These are phyloP conservation scores for Trichothecium roseum DNA, from an alignment of 2,329 filamentous ascomycete species.

Conservation along the genomic window DNA sequence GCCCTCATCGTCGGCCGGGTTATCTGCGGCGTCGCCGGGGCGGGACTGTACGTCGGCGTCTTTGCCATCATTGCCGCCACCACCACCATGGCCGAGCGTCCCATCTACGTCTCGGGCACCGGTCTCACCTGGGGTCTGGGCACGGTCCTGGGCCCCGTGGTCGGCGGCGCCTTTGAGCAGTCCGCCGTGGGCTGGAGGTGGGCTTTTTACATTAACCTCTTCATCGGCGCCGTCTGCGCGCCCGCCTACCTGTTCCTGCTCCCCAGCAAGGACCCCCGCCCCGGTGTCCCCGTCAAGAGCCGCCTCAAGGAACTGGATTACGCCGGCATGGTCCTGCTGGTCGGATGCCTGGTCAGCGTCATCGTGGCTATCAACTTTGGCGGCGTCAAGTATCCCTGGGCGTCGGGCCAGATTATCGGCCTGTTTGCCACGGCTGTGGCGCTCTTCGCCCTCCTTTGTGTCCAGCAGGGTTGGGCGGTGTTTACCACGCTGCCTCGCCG, in stretches of 20 bases:
- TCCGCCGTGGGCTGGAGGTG: constrained; percentile 29
- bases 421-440: constrained; percentile 30
- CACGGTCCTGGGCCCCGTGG: constrained; percentile 34
- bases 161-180: constrained; percentile 31
- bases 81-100: not conserved
- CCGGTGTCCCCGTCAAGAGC: constrained; percentile 6
- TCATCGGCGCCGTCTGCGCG: constrained; percentile 26
- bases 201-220: constrained; percentile 35
- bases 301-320: constrained; percentile 29
- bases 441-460: constrained; percentile 16
- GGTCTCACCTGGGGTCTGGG: constrained; percentile 28
- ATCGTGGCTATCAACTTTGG: constrained; percentile 38
- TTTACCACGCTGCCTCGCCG: too few relatives aligned
- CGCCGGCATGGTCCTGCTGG: constrained; percentile 27
- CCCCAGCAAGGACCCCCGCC: constrained; percentile 12
- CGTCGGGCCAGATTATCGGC: constrained; percentile 26
- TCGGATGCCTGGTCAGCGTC: constrained; percentile 24
- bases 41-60: constrained; percentile 24
- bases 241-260: constrained; percentile 18
- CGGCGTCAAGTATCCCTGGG: constrained; percentile 34
- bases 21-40: constrained; percentile 28
- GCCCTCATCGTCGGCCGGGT: constrained; percentile 34
- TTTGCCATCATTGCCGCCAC: not conserved
- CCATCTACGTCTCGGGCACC: not conserved
- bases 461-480: too few relatives aligned